Percentiles rank a stretch among this genome's conserved stretches.
These are phyloP conservation scores for Ambrosiella beaveri DNA, from an alignment of 2,329 filamentous ascomycete genomes.

Conservation along the genomic window DNA sequence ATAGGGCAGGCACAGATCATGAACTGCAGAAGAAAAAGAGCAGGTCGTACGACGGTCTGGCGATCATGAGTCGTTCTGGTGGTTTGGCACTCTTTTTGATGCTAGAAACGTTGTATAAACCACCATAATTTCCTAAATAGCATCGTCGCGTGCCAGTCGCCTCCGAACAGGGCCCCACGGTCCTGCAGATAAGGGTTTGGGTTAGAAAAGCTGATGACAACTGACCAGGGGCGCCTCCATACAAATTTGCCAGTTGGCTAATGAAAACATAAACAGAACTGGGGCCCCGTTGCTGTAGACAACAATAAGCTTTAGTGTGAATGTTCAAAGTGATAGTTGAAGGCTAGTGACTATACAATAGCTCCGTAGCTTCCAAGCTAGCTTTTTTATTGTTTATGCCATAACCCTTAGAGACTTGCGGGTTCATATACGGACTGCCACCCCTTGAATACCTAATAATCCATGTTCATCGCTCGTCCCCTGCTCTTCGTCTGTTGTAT, in stretches of 20 bases:
- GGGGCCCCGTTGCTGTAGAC: conserved; percentile 10
- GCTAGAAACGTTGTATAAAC: neutral
- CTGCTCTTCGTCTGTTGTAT: neutral
- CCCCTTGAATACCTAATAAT: neutral
- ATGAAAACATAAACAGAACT: conserved; percentile 19
- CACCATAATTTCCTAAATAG: neutral
- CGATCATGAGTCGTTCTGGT: too few relatives aligned
- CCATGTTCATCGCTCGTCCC: neutral
- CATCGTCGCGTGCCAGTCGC: neutral
- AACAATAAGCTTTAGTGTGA: conserved; percentile 7
- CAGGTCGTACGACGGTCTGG: too few relatives aligned
- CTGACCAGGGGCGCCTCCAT: neutral
- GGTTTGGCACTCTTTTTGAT: neutral
- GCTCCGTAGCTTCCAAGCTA: too few relatives aligned
- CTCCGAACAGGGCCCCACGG: neutral
- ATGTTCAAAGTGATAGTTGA: neutral
- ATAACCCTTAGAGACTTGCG: too few relatives aligned
- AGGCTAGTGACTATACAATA: neutral
- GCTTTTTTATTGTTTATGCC: too few relatives aligned
- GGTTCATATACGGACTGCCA: neutral
- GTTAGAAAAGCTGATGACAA: neutral
- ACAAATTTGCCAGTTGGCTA: conserved; percentile 3
- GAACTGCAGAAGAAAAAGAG: too few relatives aligned
- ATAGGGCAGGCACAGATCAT: too few relatives aligned
- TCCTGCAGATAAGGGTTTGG: too few relatives aligned